Percentiles rank a stretch among this genome's conserved stretches.
These are phyloP conservation scores for Starmerella vaccinii DNA, from an alignment of 805 yeast genomes.

Conservation along the genomic window DNA sequence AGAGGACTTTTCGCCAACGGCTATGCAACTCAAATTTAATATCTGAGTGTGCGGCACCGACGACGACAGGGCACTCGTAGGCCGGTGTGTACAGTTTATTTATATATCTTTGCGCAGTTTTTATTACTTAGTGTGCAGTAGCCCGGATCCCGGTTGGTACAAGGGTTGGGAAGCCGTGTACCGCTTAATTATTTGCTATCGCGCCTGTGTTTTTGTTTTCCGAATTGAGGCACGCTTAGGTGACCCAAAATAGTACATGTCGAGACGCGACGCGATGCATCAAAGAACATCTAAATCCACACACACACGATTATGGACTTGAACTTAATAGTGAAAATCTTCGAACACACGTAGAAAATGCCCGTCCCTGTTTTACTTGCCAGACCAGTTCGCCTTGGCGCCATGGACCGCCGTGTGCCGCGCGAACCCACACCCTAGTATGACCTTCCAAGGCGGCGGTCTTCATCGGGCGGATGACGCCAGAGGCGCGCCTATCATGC, in stretches of 20 bases:
- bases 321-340: too few species aligned
- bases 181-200: conserved; percentile 2
- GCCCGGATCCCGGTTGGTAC: conserved; percentile 2
- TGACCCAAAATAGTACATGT: background rate
- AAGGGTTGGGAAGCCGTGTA: conserved; percentile 5
- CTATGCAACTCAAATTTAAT: background rate
- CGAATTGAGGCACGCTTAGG: conserved; percentile 1
- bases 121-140: background rate
- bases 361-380: too few species aligned
- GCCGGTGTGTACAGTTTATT: background rate
- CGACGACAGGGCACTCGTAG: background rate
- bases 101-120: background rate
- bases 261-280: background rate
- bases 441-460: too few species aligned
- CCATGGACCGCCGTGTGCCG: background rate
- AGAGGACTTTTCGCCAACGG: background rate
- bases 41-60: background rate
- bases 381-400: background rate
- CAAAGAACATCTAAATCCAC: background rate
- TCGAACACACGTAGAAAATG: too few species aligned
- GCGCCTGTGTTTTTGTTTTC: conserved; percentile 3
- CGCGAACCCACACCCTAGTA: background rate
- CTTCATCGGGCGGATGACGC: background rate
- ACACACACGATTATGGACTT: too few species aligned
- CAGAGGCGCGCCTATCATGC: background rate